Evolutionary conservation across 371 early-diverging fungal species (phyloP).

Genomic region (Homolaphlyctis polyrhiza): DNA sequence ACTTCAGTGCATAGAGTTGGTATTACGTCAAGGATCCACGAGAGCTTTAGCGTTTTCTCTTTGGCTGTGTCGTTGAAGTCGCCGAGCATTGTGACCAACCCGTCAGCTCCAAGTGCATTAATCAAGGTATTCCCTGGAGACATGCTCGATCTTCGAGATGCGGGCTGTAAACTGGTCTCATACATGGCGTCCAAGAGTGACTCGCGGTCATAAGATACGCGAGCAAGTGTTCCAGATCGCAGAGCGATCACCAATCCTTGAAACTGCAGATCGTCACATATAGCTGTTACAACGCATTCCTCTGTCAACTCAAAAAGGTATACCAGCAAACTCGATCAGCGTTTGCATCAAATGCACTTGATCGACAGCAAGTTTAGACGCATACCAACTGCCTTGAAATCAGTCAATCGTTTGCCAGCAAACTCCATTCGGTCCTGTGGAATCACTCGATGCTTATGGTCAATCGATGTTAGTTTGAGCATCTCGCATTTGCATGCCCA

Average conservation of each 20-base stretch:
- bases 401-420: background rate
- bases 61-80: background rate
- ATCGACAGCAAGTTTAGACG: background rate
- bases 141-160: too few relatives aligned
- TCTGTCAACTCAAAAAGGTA: too few relatives aligned
- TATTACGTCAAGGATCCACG: background rate
- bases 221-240: background rate
- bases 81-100: too few relatives aligned
- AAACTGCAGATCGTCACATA: constrained; percentile 1
- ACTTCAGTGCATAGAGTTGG: too few relatives aligned
- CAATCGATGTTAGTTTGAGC: constrained; percentile 1
- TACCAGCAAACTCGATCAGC: too few relatives aligned
- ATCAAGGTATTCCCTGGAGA: too few relatives aligned
- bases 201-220: background rate
- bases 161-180: too few relatives aligned
- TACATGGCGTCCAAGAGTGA: too few relatives aligned
- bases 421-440: background rate
- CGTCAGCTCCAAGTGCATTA: too few relatives aligned
- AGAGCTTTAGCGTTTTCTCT: background rate
- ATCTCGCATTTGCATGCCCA: constrained; percentile 21
- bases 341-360: too few relatives aligned
- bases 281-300: background rate
- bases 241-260: background rate
- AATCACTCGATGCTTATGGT: background rate
- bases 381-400: background rate